Base-by-base conservation (phyloP, 148 eudicot species). In the Camellia sinensis region DNA sequence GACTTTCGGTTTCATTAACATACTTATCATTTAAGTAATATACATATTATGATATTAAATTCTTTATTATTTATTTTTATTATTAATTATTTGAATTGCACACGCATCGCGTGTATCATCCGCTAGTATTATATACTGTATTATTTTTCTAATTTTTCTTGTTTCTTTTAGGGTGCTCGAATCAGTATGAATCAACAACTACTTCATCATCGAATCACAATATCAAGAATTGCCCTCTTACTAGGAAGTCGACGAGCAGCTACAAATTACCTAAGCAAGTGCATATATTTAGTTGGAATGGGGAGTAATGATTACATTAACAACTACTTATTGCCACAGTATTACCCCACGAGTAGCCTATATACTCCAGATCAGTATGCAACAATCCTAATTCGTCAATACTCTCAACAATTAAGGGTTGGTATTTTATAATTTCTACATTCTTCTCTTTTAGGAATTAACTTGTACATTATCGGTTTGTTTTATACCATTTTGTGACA, bases 281-380 rank as follows among this genome's bases (percentile, higher is more conserved):
- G 97, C 80, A 68, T 90, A 3, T 90, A 88, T 72, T 53, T 67
- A 2, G 74, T 89, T n/a, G 86, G 75, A 45, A 83, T 89, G 56
- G 97, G 93, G 3, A 90, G 78, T 83, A 89, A 92, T 60, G 97
- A 92, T 80, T 92, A 86, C 80, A 73, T 89, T 6, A 85, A 84
- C 85, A 90, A 89, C 72, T 92, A 92, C 82, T 86, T 86, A 18
- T 46, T 86, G 80, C 54, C 54, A 6, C 54, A 50, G 10, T 50
- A 75, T 75, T 86, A 74, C 75, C 56, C 80, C 7, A 48, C 86
- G 18, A 83, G 22, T 41, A 15, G 3, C 17, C 43, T 73, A n/a
- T 83, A 13, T 22, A 69, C 22, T 37, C 13, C 37, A 29, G 37
- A 29, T 29, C 37, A 29, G 37, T 29, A 29, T 29, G 37, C 37